phyloP scores from a whole-genome alignment of 441 rosid species.

The Theobroma grandiflorum region DNA sequence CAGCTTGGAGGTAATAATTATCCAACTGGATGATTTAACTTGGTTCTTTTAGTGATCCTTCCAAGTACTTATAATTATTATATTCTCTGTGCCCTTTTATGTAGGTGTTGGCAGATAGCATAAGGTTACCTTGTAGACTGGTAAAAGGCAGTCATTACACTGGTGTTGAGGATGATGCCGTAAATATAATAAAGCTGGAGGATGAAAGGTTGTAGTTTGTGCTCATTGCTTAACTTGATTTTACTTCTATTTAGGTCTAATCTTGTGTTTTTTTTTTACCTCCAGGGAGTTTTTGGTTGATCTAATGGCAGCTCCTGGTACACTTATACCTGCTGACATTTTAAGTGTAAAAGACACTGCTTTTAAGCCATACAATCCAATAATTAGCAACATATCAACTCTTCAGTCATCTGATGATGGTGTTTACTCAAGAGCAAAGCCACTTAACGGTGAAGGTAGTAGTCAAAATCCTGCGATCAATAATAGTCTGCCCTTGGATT shows the following conservation, averaged over 20 bases:
- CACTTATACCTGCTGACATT: conserved; percentile 95
- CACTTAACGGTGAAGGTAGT: conserved; percentile 72
- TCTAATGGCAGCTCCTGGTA: conserved; percentile 99
- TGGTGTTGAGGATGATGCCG: conserved; percentile 97
- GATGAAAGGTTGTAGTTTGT: conserved; percentile 77
- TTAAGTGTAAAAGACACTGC: conserved; percentile 62
- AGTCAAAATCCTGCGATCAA: conserved; percentile 56
- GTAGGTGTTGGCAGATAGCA: conserved; percentile 93
- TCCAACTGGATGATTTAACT: not conserved
- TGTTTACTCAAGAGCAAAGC: conserved; percentile 51
- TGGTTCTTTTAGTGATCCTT: not conserved
- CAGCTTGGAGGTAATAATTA: not conserved
- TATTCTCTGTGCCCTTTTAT: conserved; percentile 43
- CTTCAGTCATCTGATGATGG: conserved; percentile 51
- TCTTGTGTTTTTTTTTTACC: conserved; percentile 32
- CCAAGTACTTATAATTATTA: not conserved
- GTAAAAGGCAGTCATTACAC: conserved; percentile 99
- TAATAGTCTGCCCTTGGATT: conserved; percentile 41
- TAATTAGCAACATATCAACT: conserved; percentile 54
- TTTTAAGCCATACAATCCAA: conserved; percentile 56
- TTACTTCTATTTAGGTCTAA: conserved; percentile 36
- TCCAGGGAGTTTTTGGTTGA: conserved; percentile 98
- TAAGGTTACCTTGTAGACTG: conserved; percentile 86
- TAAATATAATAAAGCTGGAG: conserved; percentile 86
- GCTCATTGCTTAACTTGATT: conserved; percentile 28